Conservation (phyloP, 176 grass and related monocot genomes). For the Luzula sylvatica region DNA sequence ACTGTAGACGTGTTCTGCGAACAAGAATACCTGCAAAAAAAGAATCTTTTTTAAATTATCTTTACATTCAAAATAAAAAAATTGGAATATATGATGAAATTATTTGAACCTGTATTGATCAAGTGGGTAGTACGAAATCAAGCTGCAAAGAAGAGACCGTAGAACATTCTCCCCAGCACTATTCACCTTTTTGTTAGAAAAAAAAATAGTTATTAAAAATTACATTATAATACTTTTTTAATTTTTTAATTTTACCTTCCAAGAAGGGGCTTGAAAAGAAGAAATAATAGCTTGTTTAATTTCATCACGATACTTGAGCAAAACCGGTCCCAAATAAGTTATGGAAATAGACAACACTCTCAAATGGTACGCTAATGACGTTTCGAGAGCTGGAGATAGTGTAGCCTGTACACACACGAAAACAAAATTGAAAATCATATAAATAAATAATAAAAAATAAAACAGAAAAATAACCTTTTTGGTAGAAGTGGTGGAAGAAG, state of each 20-base stretch:
- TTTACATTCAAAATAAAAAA: not conserved
- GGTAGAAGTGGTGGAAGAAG: slow-evolving; percentile 22
- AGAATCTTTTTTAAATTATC: not conserved
- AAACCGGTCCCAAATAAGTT: slow-evolving; percentile 66
- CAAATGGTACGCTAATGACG: slow-evolving; percentile 73
- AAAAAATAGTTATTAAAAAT: slow-evolving; percentile 5
- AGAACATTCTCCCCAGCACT: slow-evolving; percentile 85
- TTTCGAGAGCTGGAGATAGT: slow-evolving; percentile 92
- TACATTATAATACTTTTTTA: slow-evolving; percentile 1
- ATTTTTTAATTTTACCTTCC: slow-evolving; percentile 45
- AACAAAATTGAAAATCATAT: not conserved
- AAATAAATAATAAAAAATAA: slow-evolving; percentile 1
- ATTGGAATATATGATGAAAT: not conserved
- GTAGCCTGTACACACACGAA: slow-evolving; percentile 40
- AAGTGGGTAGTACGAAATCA: slow-evolving; percentile 63
- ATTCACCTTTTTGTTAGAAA: slow-evolving; percentile 54
- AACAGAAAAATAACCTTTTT: slow-evolving; percentile 48
- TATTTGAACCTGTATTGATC: slow-evolving; percentile 77
- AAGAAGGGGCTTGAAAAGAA: slow-evolving; percentile 90
- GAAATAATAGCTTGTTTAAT: slow-evolving; percentile 54
- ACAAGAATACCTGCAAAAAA: slow-evolving; percentile 47
- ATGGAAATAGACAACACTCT: slow-evolving; percentile 82
- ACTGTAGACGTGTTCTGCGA: slow-evolving; percentile 39
- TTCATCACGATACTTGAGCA: slow-evolving; percentile 61
- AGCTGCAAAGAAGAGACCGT: slow-evolving; percentile 73